A percentile compares a stretch with the other conserved stretches of the same genome.
phyloP scores from a whole-genome alignment of 257 asterid species.

The Nicotiana tomentosiformis region DNA sequence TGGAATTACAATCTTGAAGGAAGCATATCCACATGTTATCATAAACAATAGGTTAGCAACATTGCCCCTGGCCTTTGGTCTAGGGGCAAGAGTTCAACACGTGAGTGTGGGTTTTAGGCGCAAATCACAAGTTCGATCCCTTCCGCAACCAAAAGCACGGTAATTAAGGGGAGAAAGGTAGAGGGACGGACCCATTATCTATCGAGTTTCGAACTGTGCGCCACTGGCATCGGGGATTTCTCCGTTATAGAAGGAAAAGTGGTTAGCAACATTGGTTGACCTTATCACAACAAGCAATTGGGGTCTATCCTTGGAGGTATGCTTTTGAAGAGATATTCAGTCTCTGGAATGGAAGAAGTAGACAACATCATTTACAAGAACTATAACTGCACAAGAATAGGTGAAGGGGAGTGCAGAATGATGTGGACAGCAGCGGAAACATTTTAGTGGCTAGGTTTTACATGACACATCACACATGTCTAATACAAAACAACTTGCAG shows the following conservation, averaged over 20 bases:
- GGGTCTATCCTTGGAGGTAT: not conserved
- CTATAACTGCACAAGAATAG: not conserved
- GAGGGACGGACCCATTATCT: not conserved
- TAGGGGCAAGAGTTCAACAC: not conserved
- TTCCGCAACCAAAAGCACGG: not conserved
- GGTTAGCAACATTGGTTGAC: not conserved
- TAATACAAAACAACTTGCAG: not conserved
- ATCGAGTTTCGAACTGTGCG: not conserved
- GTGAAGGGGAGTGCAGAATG: not conserved
- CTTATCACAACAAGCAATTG: not conserved
- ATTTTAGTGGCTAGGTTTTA: not conserved
- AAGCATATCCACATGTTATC: not conserved
- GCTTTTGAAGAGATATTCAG: not conserved
- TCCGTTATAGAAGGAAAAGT: not conserved
- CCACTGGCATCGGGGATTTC: not conserved
- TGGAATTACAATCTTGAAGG: not conserved
- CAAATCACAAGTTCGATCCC: not conserved
- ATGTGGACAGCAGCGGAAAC: not conserved
- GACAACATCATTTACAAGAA: not conserved
- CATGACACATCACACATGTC: not conserved
- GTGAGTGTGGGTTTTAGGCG: not conserved
- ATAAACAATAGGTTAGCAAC: not conserved
- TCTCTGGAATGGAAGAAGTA: not conserved
- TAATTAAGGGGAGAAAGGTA: not conserved
- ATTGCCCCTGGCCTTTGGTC: not conserved